Evolutionary conservation across 2,329 filamentous ascomycete genomes (phyloP), one percentile per base, ranked within the genome.

Genomic region (Calonectria pseudoreteaudii): DNA sequence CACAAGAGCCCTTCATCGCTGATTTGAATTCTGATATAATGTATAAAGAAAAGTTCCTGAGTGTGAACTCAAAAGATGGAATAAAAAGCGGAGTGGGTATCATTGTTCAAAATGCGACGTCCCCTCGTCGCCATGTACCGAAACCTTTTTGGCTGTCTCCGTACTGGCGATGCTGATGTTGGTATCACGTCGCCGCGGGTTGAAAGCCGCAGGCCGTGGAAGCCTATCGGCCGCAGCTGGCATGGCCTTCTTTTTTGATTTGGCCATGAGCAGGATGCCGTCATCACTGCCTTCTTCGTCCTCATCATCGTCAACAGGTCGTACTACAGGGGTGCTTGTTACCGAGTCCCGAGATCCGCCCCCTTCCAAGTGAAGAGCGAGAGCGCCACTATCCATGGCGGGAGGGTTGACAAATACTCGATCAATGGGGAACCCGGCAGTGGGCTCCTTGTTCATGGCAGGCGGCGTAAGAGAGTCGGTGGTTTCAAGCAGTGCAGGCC

Each of bases 91-190:
- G 75, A 70, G 70, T 68, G 79, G 79, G 77, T 77, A 78, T 81
- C 75, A 81, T 75, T 71, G 56, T 76, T 81, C 79, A 73, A 78
- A 79, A 53, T 75, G 73, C 34, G 77, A 78, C 76, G 64, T 74
- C 72, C 76, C 75, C 74, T 82, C 81, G 75, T 83, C 84, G 73
- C 82, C 83, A 74, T 85, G 81, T 65, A 86, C 79, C 49, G 84
- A 75, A 23, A 91, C 81, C 81, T 91, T 91, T 84, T 92, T 93
- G 49, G 91, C 91, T 53, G 91, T 93, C 77, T 92, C 91, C 1
- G 90, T 91, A 80, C 91, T 92, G 38, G 88, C 89, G 34, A 90
- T 89, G 76, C 90, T 92, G 1, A 89, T 89, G 77, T 91, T 91
- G 68, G 91, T 93, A 76, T 91, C 90, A 38, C 91, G 87, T 71